Evolutionary conservation across 2,329 filamentous ascomycete genomes (phyloP), one percentile per base, ranked within the genome.

Genomic region (Chaetomiaceae sp.): DNA sequence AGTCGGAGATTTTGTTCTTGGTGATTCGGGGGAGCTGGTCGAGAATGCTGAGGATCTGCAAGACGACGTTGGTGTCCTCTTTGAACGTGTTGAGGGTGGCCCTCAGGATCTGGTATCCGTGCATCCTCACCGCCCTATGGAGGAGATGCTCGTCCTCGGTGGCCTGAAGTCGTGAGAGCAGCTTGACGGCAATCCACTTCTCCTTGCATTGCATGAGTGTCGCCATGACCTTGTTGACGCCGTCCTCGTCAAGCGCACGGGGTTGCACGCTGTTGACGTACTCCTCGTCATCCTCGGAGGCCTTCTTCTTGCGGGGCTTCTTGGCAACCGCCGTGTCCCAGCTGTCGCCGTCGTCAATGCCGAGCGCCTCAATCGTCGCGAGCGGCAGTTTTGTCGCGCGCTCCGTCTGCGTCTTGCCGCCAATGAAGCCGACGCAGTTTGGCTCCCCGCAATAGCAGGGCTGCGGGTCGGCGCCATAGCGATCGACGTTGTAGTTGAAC

Each of bases 401-500:
- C 68, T 96, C 92, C 2, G 93, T 97, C 70, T 99, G 93, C 1
- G 93, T 97, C 74, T 95, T 96, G 65, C 93, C 93, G 59, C 93
- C 93, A 59, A 99, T 96, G 69, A 89, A 97, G 48, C 93, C 93
- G 17, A 90, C 89, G 70, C 93, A 99, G 65, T 96, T 97, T 16
- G 84, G 77, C 70, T 99, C 93, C 55, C 83, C 91, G 68, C 93
- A 99, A 69, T 97, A 97, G 70, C 93, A 99, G 23, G 89, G 90
- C 68, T 97, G 92, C 38, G 93, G 92, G 61, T 99, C 90, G 38
- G 93, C 91, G 57, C 93, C 93, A 66, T 99, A 99, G 58, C 93
- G 85, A 70, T 99, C 93, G 58, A 99, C 93, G 63, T 99, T 99
- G 80, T 99, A 99, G 74, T 99, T 96, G 76, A 99, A 99, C 19